Evolutionary conservation across 176 grass and related monocot genomes (phyloP).

Genomic region (Olyra latifolia): DNA sequence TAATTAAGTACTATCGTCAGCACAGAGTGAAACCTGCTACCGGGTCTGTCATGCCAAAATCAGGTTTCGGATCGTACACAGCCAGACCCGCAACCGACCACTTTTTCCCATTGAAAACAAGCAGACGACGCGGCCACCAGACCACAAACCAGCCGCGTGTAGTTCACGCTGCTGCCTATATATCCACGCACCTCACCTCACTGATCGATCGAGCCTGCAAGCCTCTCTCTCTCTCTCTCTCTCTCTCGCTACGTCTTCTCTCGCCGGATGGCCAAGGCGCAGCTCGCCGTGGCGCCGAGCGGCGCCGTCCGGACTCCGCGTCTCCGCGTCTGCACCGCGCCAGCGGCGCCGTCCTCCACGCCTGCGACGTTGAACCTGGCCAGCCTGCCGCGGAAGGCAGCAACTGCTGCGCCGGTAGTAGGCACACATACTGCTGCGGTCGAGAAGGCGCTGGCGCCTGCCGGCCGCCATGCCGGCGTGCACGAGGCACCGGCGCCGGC

Average conservation of each 20-base stretch:
- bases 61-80: not conserved
- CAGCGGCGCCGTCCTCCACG: not conserved
- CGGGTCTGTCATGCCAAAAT: not conserved
- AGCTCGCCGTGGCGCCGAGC: not conserved
- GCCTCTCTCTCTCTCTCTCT: not conserved
- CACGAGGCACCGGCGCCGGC: not conserved
- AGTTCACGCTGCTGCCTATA: constrained; percentile 1
- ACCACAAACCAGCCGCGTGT: not conserved
- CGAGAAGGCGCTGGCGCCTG: not conserved
- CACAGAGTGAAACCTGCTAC: too few relatives aligned
- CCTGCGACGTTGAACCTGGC: not conserved
- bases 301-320: not conserved
- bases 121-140: not conserved
- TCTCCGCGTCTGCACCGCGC: not conserved
- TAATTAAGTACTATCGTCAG: too few relatives aligned
- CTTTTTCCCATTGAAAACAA: constrained; percentile 8
- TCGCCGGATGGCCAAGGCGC: not conserved
- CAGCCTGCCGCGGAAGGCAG: not conserved
- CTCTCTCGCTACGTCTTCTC: too few relatives aligned
- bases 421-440: not conserved
- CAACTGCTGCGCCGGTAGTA: not conserved
- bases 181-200: not conserved
- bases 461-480: not conserved
- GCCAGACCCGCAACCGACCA: constrained; percentile 41
- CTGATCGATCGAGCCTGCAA: not conserved